Evolutionary conservation across 108 stramenopile species (phyloP), one percentile per base, ranked within the genome.

Genomic region (Poteriospumella lacustris): DNA sequence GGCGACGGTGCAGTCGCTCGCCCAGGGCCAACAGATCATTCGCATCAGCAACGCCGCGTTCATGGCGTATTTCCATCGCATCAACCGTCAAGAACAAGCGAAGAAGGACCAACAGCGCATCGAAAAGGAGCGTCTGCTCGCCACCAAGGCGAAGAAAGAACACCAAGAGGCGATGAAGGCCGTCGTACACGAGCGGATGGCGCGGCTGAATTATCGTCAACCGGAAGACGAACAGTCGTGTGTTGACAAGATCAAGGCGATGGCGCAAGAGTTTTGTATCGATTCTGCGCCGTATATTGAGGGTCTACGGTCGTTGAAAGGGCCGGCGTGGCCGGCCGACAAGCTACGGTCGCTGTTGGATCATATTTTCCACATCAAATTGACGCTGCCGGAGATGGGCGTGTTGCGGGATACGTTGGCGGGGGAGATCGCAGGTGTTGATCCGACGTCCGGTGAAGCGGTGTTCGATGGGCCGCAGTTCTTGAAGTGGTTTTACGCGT

Each of bases 371-470:
- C 70, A 29, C 26, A 56, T 73, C 26, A 44, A 56, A 24, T 73
- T 73, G 12, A 42, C 70, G 5, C 36, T 73, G 26, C 41, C 70
- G 9, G 70, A 73, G 41, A 73, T 73, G 15, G 70, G 70, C 42
- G 5, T 56, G 9, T 38, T 73, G 42, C 31, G 26, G 41, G 36
- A 24, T 38, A 56, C 36, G 24, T 26, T 73, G 42, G 70, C 26
- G 26, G n/a, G n/a, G n/a, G n/a, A n/a, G n/a, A n/a, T n/a, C n/a
- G n/a, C n/a, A n/a, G n/a, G n/a, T n/a, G n/a, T n/a, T n/a, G n/a
- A n/a, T n/a, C n/a, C n/a, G n/a, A 3, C 3, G 5, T 15, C 41
- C 36, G 70, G 70, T 12, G 3, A 3, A 42, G 12, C 31, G 28
- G 43, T 56, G 26, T 29, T 73, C 47, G 70, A 73, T 26, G 70